Conservation (phyloP, 257 asterid genomes). For the Capsicum baccatum region DNA sequence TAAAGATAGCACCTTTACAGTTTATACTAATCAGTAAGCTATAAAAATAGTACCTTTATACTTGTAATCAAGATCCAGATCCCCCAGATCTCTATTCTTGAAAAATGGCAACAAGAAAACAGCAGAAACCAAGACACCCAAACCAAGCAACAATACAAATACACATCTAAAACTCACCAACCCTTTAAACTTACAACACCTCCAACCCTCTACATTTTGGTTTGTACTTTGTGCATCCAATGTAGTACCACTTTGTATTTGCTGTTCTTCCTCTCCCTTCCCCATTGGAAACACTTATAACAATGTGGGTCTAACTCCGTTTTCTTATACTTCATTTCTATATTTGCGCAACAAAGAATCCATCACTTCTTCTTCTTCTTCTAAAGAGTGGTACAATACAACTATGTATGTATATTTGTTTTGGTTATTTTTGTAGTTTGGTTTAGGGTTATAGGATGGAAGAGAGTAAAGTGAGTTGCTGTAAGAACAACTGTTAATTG, state of each 20-base stretch:
- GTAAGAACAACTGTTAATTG: not conserved
- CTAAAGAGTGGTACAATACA: conserved; percentile 46
- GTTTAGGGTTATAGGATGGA: conserved; percentile 30
- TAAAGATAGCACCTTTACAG: not conserved
- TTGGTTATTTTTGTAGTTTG: conserved; percentile 41
- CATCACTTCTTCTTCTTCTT: conserved; percentile 31
- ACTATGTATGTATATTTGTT: not conserved
- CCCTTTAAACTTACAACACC: conserved; percentile 49
- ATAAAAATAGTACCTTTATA: conserved; percentile 39
- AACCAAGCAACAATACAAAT: conserved; percentile 59
- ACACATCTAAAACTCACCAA: conserved; percentile 66
- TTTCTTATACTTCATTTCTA: conserved; percentile 52
- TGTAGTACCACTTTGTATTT: conserved; percentile 46
- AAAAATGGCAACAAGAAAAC: conserved; percentile 77
- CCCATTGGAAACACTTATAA: conserved; percentile 65
- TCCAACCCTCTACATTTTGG: conserved; percentile 40
- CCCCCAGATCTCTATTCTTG: conserved; percentile 51
- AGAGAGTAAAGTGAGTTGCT: conserved; percentile 25
- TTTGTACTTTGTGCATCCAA: conserved; percentile 52
- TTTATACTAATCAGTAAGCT: not conserved
- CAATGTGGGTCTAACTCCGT: conserved; percentile 56
- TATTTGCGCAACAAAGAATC: conserved; percentile 43
- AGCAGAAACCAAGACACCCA: conserved; percentile 72
- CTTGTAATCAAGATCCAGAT: conserved; percentile 72
- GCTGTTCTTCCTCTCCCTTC: conserved; percentile 63